Conservation (phyloP, 2,329 filamentous ascomycete genomes). For the Pochonia chlamydosporia region DNA sequence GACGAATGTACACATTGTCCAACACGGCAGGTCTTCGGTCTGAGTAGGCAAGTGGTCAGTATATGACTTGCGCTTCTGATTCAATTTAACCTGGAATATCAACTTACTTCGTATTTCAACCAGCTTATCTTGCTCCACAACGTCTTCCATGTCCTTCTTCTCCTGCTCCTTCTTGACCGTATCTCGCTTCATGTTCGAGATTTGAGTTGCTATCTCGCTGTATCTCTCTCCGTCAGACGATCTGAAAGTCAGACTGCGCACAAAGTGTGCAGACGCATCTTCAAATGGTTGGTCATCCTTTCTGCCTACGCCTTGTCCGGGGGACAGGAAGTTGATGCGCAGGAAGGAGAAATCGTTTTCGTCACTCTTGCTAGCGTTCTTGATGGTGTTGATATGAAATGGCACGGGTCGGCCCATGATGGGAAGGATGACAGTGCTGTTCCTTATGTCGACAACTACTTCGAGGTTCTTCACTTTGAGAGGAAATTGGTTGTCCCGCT, state of each 20-base stretch:
- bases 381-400: constrained; percentile 97
- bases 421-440: constrained; percentile 82
- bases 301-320: constrained; percentile 91
- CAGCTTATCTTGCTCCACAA: constrained; percentile 97
- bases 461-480: constrained; percentile 75
- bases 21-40: constrained; percentile 85
- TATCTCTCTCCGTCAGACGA: constrained; percentile 86
- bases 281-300: constrained; percentile 98
- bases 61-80: background rate
- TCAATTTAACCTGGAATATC: background rate
- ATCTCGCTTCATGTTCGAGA: constrained; percentile 93
- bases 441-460: constrained; percentile 87
- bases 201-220: constrained; percentile 84
- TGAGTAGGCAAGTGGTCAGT: constrained; percentile 39
- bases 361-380: constrained; percentile 96
- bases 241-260: constrained; percentile 90
- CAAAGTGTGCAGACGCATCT: constrained; percentile 90
- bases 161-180: constrained; percentile 89
- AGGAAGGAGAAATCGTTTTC: constrained; percentile 92
- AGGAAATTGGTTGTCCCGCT: constrained; percentile 92
- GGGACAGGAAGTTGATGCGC: constrained; percentile 94
- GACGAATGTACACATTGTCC: constrained; percentile 92
- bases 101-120: constrained; percentile 81
- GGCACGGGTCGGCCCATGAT: constrained; percentile 97
- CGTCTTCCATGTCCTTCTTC: constrained; percentile 99